Evolutionary conservation across 768 basidiomycete genomes (phyloP), one percentile per base, ranked within the genome.

Genomic region (Phaeolepiota aurea): DNA sequence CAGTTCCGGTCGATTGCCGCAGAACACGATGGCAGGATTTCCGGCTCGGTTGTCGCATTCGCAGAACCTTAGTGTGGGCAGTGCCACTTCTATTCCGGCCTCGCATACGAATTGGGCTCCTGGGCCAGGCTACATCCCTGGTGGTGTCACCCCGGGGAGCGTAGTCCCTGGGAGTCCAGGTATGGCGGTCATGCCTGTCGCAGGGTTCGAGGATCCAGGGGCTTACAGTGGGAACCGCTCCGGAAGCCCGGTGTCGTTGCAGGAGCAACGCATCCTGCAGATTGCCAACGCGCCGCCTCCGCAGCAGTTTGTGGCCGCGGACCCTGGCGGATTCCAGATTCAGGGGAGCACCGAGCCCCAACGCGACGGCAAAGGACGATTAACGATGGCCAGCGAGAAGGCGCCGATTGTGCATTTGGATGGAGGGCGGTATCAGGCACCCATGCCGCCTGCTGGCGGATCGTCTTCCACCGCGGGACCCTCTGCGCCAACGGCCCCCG

Each of bases 191-290:
- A 30, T 45, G 33, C 23, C 12, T 13, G 3, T 40, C 37, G 38
- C 51, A 43, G 38, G 35, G 46, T 33, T 28, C 16, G 41, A 39
- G 38, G 32, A 4, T 21, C 44, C 20, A 40, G 58, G 28, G 14
- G 12, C 47, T 43, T 52, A 50, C 2, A n/a, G n/a, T n/a, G 49
- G 48, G 37, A 43, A 50, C 15, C 64, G 69, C 13, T 46, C 61
- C 0, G 68, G 67, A 4, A 71, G 65, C 43, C 69, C 69, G n/a
- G 59, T 61, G 43, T 66, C 63, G 45, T 44, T 66, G 41, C 62
- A 62, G 41, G 64, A 70, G 40, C 59, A 52, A 20, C 57, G 55
- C n/a, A 41, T 58, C n/a, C 49, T 71, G 33, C 67, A 67, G 38
- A 60, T 71, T 2, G 63, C 62, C 11, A 71, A 71, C 39, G 54